A percentile compares a stretch with the other conserved stretches of the same genome.
phyloP scores from a whole-genome alignment of 495 filamentous ascomycete species.

The Rhypophila decipiens region DNA sequence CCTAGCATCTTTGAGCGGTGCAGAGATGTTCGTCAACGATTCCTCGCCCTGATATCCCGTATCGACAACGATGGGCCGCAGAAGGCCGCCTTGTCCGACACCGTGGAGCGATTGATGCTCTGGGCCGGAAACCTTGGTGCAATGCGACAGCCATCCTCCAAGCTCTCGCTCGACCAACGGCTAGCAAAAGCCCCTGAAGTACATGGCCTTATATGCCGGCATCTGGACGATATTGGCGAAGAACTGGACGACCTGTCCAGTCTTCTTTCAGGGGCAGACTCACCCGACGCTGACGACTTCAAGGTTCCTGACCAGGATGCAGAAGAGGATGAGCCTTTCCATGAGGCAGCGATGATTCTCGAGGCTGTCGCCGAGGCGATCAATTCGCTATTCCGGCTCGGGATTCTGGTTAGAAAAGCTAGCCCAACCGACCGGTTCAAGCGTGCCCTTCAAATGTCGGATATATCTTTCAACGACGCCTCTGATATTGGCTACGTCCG shows the following conservation, averaged over 20 bases:
- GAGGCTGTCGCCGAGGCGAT: neutral
- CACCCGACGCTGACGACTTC: too few relatives aligned
- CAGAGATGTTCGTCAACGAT: neutral
- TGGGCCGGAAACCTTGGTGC: slow-evolving; percentile 15
- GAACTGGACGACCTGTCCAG: neutral
- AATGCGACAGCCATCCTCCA: neutral
- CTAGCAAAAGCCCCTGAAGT: neutral
- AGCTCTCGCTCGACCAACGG: slow-evolving; percentile 10
- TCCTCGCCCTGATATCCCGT: neutral
- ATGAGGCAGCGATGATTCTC: neutral
- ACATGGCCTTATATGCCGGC: neutral
- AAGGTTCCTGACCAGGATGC: too few relatives aligned
- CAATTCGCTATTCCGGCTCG: neutral
- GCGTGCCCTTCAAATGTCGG: neutral
- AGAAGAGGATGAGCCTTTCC: neutral
- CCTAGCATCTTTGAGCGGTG: neutral
- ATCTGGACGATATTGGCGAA: slow-evolving; percentile 1
- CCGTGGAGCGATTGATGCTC: slow-evolving; percentile 10
- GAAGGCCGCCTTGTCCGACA: neutral
- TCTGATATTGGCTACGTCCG: slow-evolving; percentile 6
- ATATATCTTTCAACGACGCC: neutral
- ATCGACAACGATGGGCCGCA: neutral
- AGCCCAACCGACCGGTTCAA: slow-evolving; percentile 1
- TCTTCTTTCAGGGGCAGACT: too few relatives aligned
- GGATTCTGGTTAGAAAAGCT: neutral